Evolutionary conservation across 495 filamentous ascomycete species (phyloP), one percentile per base, ranked within the genome.

Genomic region (Aspergillus wentii): DNA sequence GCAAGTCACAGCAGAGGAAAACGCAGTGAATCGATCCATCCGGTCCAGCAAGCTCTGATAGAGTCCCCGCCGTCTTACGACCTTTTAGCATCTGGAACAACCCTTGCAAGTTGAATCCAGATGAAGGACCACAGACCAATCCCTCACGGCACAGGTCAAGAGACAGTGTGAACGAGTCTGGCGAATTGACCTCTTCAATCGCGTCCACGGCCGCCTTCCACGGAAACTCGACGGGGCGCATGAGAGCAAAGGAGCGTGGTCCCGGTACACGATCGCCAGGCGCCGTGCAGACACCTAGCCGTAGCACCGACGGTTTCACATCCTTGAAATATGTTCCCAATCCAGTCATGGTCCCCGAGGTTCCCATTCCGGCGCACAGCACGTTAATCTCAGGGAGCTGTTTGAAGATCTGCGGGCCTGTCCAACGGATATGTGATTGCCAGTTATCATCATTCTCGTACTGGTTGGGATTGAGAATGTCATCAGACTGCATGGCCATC

Each of bases 381-480:
- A 82, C 59, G 35, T 70, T 77, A 40, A 79, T 71, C 38, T 78
- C 66, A 0, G 76, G 76, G 2, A 79, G 51, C 38, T 82, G 76
- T 38, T 57, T 68, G 40, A 69, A 59, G 32, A 82, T 75, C 42
- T 80, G 76, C 0, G 73, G 71, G 1, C 76, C 78, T 0, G 76
- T 80, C 76, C 76, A 79, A 29, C 68, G 68, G 19, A 73, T 51
- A 44, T 82, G 78, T n/a, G 76, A 57, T 43, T 69, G 64, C 70
- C 74, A 80, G 38, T 80, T 80, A 54, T 73, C 46, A 31, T 76
- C 65, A 38, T 79, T 79, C 11, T 76, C 71, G 37, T 82, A 80
- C 45, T 82, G 78, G 22, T 74, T 72, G 0, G 75, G 73, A 43
- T 79, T 76, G 37, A 69, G 54, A 29, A 71, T 64, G 0, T 47